Evolutionary conservation across 1,284 basidiomycete species (phyloP), one percentile per base, ranked within the genome.

Genomic region (Athelia psychrophila): DNA sequence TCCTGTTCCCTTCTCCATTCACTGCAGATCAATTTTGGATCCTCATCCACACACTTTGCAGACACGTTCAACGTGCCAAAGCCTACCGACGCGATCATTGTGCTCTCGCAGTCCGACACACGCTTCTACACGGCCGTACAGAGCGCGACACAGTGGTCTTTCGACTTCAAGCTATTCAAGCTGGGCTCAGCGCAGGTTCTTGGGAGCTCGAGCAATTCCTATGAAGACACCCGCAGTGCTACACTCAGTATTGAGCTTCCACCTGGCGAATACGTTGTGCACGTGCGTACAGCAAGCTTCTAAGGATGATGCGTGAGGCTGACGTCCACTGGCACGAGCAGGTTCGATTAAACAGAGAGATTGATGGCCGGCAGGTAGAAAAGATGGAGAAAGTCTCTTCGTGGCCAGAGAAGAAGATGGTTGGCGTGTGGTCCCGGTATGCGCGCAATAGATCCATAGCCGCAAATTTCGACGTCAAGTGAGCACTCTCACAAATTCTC

Each of bases 221-320:
- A 61, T 4, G 59, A 63, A 40, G 69, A 61, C 42, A 56, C 63
- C 16, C 64, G 77, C n/a, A 77, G 75, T 51, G 72, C 74, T 12
- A 74, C 70, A 46, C 56, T 73, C 16, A 73, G 75, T 46, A 50
- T 71, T 3, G 56, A 74, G 6, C 64, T 80, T 1, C 73, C 79
- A 20, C 62, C 66, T 3, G 79, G 79, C n/a, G 75, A 79, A 16
- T 80, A 80, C 58, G 68, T 79, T 33, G 73, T 80, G 22, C 79
- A 82, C 62, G 80, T 79, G 35, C 56, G 75, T 48, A 50, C 56
- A 8, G n/a, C 33, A 35, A 18, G 40, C 23, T 30, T 30, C 24
- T 32, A 16, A 44, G 22, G 13, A 27, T n/a, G 13, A 30, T 22
- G 32, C 8, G 13, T 30, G 5, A n/a, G n/a, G n/a, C 25, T 27